Conservation (phyloP, 805 yeast species). For the Cyberlindnera mississippiensis region DNA sequence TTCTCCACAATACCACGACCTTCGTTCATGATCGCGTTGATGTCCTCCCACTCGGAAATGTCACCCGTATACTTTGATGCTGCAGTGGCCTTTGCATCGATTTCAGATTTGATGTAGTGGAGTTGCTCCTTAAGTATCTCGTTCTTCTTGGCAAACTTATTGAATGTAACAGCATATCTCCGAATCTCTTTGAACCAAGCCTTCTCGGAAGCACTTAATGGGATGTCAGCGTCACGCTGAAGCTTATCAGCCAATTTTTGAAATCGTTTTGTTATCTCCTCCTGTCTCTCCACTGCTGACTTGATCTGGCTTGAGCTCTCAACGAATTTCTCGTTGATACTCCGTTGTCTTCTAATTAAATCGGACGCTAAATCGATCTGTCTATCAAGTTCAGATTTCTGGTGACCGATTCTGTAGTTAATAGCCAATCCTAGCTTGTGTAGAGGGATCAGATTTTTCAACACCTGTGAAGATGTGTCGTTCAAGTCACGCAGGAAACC, state of each 20-base stretch:
- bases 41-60: slow-evolving; percentile 29
- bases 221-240: slow-evolving; percentile 23
- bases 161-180: slow-evolving; percentile 29
- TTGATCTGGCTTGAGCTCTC: slow-evolving; percentile 18
- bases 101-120: slow-evolving; percentile 26
- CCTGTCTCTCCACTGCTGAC: slow-evolving; percentile 31
- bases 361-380: slow-evolving; percentile 34
- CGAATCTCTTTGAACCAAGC: slow-evolving; percentile 44
- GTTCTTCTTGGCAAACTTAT: slow-evolving; percentile 29
- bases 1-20: slow-evolving; percentile 29
- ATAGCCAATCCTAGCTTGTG: slow-evolving; percentile 34
- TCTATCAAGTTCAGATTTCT: slow-evolving; percentile 38
- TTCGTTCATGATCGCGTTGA: slow-evolving; percentile 30
- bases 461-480: slow-evolving; percentile 23
- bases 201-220: slow-evolving; percentile 38
- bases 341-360: slow-evolving; percentile 18
- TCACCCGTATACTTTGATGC: slow-evolving; percentile 8
- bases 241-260: slow-evolving; percentile 28
- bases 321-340: slow-evolving; percentile 14
- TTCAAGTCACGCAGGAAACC: slow-evolving; percentile 14
- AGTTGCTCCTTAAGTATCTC: slow-evolving; percentile 28
- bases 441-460: slow-evolving; percentile 14
- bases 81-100: slow-evolving; percentile 12
- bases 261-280: slow-evolving; percentile 30
- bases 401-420: slow-evolving; percentile 35